Evolutionary conservation across 2,329 filamentous ascomycete genomes (phyloP).

Genomic region (Ascochyta clinopodiicola): DNA sequence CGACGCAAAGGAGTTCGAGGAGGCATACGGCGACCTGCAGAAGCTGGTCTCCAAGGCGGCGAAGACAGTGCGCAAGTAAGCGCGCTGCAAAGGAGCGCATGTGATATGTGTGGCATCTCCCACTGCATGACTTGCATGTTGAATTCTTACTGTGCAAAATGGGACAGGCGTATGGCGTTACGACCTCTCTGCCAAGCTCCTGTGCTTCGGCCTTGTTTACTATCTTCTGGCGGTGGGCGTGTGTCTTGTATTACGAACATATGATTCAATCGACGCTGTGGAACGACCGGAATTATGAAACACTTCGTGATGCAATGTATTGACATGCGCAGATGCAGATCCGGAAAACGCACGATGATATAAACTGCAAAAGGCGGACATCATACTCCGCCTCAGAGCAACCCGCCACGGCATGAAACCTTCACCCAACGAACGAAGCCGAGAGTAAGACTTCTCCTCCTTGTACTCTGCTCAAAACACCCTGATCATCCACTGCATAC

Average conservation of each 20-base stretch:
- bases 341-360: not conserved
- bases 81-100: slow-evolving; percentile 6
- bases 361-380: not conserved
- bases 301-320: not conserved
- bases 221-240: slow-evolving; percentile 8
- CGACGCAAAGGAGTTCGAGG: slow-evolving; percentile 56
- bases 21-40: slow-evolving; percentile 62
- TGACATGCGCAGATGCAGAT: not conserved
- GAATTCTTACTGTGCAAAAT: slow-evolving; percentile 27
- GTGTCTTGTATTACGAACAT: slow-evolving; percentile 12
- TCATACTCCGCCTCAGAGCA: not conserved
- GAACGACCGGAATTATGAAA: slow-evolving; percentile 4
- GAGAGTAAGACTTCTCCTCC: not conserved
- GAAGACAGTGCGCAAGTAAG: slow-evolving; percentile 62
- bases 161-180: slow-evolving; percentile 27
- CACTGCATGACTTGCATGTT: slow-evolving; percentile 12
- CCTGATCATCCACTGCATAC: not conserved
- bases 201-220: slow-evolving; percentile 14
- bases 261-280: slow-evolving; percentile 16
- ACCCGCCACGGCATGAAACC: not conserved
- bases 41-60: slow-evolving; percentile 66
- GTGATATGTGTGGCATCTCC: slow-evolving; percentile 12
- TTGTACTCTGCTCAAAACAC: not conserved
- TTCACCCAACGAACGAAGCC: not conserved
- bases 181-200: slow-evolving; percentile 12